Conservation (phyloP, 768 basidiomycete species). For the Russula sp. region DNA sequence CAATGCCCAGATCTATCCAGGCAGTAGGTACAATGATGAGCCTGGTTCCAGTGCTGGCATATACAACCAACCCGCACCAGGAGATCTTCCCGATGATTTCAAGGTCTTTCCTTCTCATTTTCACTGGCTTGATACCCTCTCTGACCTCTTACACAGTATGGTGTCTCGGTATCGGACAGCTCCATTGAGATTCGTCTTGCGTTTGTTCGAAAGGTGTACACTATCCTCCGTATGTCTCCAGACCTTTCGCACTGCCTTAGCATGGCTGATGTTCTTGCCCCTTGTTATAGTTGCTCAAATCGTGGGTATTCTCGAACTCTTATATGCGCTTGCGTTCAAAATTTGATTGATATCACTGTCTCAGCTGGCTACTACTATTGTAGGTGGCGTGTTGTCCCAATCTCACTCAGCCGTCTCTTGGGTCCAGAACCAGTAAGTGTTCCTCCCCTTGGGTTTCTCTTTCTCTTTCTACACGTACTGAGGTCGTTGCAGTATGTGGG, state of each 20-base stretch:
- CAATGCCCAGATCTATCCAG: conserved; percentile 50
- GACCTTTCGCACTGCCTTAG: too few relatives aligned
- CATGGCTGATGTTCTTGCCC: not conserved
- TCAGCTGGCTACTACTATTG: conserved; percentile 67
- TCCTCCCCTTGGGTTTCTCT: not conserved
- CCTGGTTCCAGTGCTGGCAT: conserved; percentile 41
- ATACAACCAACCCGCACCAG: conserved; percentile 65
- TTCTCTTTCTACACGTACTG: not conserved
- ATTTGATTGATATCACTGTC: conserved; percentile 2
- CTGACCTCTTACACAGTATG: conserved; percentile 46
- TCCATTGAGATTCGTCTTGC: conserved; percentile 71
- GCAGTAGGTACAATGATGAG: conserved; percentile 16
- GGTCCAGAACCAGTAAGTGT: conserved; percentile 63
- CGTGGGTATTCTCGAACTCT: conserved; percentile 34
- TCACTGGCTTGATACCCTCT: conserved; percentile 6
- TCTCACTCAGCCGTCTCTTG: conserved; percentile 55
- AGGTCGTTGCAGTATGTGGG: conserved; percentile 50
- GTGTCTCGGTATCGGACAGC: conserved; percentile 71
- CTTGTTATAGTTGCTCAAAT: conserved; percentile 56
- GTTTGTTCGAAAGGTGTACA: conserved; percentile 89
- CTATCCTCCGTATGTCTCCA: conserved; percentile 66
- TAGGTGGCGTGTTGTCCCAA: conserved; percentile 64
- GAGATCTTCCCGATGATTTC: conserved; percentile 89
- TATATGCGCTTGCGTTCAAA: not conserved
- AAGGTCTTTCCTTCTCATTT: conserved; percentile 46